Base-by-base conservation (phyloP, 768 basidiomycete species). In the Strobilomyces confusus region DNA sequence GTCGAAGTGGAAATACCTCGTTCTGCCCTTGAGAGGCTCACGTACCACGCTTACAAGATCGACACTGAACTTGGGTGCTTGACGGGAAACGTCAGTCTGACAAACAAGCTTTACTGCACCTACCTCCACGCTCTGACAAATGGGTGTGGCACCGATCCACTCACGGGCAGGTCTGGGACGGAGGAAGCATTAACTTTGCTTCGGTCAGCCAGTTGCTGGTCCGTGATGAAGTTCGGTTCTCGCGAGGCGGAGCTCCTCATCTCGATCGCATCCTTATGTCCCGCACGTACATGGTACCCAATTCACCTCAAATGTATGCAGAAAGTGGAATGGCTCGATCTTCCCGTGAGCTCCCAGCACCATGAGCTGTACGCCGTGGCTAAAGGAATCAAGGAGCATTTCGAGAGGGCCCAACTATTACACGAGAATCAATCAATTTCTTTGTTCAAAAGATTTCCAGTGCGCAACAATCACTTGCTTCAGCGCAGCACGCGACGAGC, bases 71-170 rank as follows among this genome's bases (percentile, higher is more conserved):
- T 76, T 11, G 65, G 71, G 5, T 62, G 64, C 38, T 55, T 75
- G 15, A 52, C 48, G 5, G 65, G 68, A 4, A 65, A 66, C 12
- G 58, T 44, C 6, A 67, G 57, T 19, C 43, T 73, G 40, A 54
- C 56, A 3, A 67, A 63, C 52, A 61, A 59, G 33, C 63, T 78
- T 8, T 77, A 68, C 49, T 66, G 66, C 42, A 65, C 72, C 3
- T 76, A 77, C 48, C 65, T 81, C n/a, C 80, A 81, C 32, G 75
- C 76, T 20, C 51, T 77, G 4, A 79, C 73, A 3, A 73, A 73
- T 15, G 69, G 73, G 38, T 70, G 69, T 42, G 61, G 75, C 15
- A 65, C 68, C 9, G 80, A 81, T 60, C 75, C 76, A 2, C 65
- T 81, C 19, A 77, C 74, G 0, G 58, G 59, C 17, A 72, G 72